Evolutionary conservation across 2,329 filamentous ascomycete genomes (phyloP), one percentile per base, ranked within the genome.

Genomic region (Dendryphion nanum): DNA sequence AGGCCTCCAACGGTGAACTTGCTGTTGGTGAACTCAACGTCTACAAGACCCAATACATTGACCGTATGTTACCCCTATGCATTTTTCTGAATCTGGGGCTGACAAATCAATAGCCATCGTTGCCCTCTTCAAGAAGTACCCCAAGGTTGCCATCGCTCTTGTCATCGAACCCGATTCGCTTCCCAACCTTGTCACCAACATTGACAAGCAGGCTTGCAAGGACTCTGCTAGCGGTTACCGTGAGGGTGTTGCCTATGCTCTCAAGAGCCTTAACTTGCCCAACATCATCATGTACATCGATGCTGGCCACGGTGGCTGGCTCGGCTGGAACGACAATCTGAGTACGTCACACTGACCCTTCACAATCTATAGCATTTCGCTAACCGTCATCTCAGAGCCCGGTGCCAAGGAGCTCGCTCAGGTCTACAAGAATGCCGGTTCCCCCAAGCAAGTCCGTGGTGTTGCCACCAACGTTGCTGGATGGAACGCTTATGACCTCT

Each of bases 281-380:
- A 83, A 84, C 59, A 78, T 83, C 23, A 68, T 76, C 48, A 78
- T 80, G 76, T 83, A 83, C 61, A 63, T 83, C 29, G 80, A 84
- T 53, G 79, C 79, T 16, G 80, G 78, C 47, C 80, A 84, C 62
- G 79, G 76, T 33, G 79, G 80, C 50, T 84, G 80, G 81, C 71
- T 83, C 35, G 80, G 80, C 58, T 83, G 79, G 79, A 65, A 75
- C 37, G 79, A 76, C 54, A 83, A 83, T 66, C 71, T 81, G 36
- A 59, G 60, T 44, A 53, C 23, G 55, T 56, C 14, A 7, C 19
- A 20, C 23, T n/a, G n/a, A 18, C 18, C 19, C 18, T 16, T 4
- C 15, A n/a, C 24, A 6, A 12, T 18, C 14, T 5, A 20, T 21
- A 35, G 20, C 14, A 15, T 2, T 10, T 29, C 15, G 24, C 18